Evolutionary conservation across 257 asterid genomes (phyloP).

Genomic region (Parsonsia alboflavescens): DNA sequence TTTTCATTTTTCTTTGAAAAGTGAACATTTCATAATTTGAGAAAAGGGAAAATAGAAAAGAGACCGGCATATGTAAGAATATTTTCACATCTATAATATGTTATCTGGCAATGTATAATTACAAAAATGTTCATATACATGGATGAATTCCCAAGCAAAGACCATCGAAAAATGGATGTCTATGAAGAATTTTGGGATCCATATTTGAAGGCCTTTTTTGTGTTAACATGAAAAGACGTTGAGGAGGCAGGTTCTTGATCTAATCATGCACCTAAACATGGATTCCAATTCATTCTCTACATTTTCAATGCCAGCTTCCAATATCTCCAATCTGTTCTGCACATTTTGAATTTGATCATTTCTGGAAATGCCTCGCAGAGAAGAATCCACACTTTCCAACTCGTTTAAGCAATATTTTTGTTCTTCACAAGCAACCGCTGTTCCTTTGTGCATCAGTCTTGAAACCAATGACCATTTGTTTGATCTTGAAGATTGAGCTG

Average conservation of each 20-base stretch:
- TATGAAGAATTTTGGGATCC: not conserved
- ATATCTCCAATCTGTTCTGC: conserved; percentile 22
- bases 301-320: conserved; percentile 18
- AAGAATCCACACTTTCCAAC: conserved; percentile 20
- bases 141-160: conserved; percentile 5
- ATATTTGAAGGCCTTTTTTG: not conserved
- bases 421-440: conserved; percentile 19
- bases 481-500: conserved; percentile 24
- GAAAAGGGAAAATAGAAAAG: not conserved
- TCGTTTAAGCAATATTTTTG: conserved; percentile 16
- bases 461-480: conserved; percentile 37
- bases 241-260: conserved; percentile 26
- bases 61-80: not conserved
- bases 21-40: not conserved
- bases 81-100: not conserved
- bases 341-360: conserved; percentile 16
- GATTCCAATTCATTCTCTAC: conserved; percentile 26
- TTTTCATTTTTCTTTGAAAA: too few relatives aligned
- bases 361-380: conserved; percentile 1
- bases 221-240: conserved; percentile 23
- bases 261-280: conserved; percentile 27
- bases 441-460: conserved; percentile 23
- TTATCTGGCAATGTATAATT: not conserved
- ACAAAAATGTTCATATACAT: conserved; percentile 15
- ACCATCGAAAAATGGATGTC: not conserved